Conservation (phyloP, 2,329 filamentous ascomycete species). For the Neospermospora avenae region DNA sequence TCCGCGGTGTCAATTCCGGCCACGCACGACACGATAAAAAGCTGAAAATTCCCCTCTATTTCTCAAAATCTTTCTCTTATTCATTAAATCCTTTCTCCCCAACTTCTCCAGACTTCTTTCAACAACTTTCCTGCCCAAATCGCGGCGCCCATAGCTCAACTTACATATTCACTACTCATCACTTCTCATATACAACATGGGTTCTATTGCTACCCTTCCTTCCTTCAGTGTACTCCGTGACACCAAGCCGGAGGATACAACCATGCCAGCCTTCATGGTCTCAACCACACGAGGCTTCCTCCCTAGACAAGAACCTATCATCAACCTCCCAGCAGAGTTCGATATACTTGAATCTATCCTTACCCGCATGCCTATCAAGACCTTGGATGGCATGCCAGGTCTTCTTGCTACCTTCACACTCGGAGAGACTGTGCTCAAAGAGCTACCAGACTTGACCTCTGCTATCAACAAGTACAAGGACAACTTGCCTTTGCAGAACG, state of each 20-base stretch:
- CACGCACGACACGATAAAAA: slow-evolving; percentile 29
- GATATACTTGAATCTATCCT: slow-evolving; percentile 68
- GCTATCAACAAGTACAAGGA: slow-evolving; percentile 69
- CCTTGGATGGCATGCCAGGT: slow-evolving; percentile 67
- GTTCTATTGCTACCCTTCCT: slow-evolving; percentile 27
- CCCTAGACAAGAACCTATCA: slow-evolving; percentile 61
- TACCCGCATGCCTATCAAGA: slow-evolving; percentile 76
- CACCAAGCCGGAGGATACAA: slow-evolving; percentile 57
- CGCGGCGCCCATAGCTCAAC: neutral
- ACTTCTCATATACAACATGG: slow-evolving; percentile 27
- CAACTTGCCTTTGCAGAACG: slow-evolving; percentile 77
- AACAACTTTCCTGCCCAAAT: slow-evolving; percentile 4
- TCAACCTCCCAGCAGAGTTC: slow-evolving; percentile 69
- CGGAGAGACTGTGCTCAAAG: slow-evolving; percentile 69
- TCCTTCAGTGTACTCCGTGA: slow-evolving; percentile 61
- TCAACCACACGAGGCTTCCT: slow-evolving; percentile 73
- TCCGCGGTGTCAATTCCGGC: slow-evolving; percentile 34
- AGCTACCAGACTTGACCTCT: slow-evolving; percentile 72
- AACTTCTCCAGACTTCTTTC: neutral
- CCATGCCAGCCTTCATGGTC: slow-evolving; percentile 74
- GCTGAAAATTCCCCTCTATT: slow-evolving; percentile 18
- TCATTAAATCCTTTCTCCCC: neutral
- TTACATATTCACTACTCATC: neutral
- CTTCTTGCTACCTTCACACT: slow-evolving; percentile 72
- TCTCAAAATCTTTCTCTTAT: slow-evolving; percentile 16